Percentiles rank a stretch among this genome's conserved stretches.
These are phyloP conservation scores for Diospyros lotus DNA, from an alignment of 148 eudicot species.

Conservation along the genomic window DNA sequence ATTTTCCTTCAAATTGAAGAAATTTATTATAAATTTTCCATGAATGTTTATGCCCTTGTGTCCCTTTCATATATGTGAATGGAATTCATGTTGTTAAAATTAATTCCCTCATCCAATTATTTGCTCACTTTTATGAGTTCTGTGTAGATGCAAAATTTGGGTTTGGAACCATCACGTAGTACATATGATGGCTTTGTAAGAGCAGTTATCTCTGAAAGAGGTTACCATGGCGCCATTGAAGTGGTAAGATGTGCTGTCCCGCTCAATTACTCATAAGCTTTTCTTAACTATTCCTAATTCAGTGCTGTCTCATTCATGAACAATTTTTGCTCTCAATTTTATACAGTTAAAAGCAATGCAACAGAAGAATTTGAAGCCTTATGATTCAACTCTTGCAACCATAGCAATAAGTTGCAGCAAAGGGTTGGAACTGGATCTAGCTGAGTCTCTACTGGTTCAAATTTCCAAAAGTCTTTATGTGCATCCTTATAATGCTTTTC, in stretches of 20 bases:
- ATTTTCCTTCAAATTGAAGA: not conserved
- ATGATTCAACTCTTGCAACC: conserved; percentile 61
- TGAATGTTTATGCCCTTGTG: not conserved
- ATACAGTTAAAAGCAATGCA: conserved; percentile 68
- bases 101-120: not conserved
- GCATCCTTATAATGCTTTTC: conserved; percentile 56
- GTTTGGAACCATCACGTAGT: conserved; percentile 57
- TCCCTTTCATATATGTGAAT: conserved; percentile 4
- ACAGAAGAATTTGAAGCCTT: conserved; percentile 51
- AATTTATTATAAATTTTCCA: not conserved
- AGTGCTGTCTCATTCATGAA: not conserved
- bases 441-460: conserved; percentile 61
- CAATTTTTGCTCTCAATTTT: conserved; percentile 7
- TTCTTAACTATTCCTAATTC: conserved; percentile 10
- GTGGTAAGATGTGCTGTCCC: conserved; percentile 38
- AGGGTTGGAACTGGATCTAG: conserved; percentile 61
- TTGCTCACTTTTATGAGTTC: conserved; percentile 23
- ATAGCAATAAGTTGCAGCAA: conserved; percentile 61
- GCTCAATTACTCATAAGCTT: conserved; percentile 6
- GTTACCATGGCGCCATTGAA: conserved; percentile 43
- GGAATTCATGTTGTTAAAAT: not conserved
- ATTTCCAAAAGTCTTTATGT: conserved; percentile 27
- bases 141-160: conserved; percentile 82
- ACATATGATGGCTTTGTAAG: conserved; percentile 65
- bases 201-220: conserved; percentile 47